These are phyloP conservation scores for Botrytis squamosa DNA, from an alignment of 2,329 filamentous ascomycete species.

Conservation along the genomic window DNA sequence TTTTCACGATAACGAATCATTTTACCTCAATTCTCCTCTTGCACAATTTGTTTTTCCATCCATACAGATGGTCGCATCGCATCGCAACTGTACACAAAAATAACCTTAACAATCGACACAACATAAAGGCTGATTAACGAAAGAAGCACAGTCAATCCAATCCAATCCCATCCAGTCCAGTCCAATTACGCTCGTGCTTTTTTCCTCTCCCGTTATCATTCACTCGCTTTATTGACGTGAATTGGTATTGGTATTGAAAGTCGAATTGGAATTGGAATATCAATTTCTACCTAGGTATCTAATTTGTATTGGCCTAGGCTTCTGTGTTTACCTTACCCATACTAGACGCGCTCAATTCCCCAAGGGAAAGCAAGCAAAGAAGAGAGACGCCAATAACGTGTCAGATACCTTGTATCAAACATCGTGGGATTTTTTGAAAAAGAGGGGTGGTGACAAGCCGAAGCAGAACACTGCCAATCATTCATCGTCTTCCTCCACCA, in stretches of 20 bases:
- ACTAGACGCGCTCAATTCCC: constrained; percentile 1
- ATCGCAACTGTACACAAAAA: neutral
- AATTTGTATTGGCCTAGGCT: neutral
- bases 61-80: constrained; percentile 9
- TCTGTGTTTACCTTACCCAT: neutral
- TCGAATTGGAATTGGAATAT: neutral
- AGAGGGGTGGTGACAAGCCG: neutral
- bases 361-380: neutral
- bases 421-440: neutral
- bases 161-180: neutral
- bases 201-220: neutral
- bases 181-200: constrained; percentile 11
- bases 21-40: neutral
- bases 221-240: neutral
- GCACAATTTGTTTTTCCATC: constrained; percentile 1
- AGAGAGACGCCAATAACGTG: neutral
- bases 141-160: neutral
- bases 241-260: neutral
- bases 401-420: constrained; percentile 18
- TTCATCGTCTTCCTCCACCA: constrained; percentile 17
- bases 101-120: neutral
- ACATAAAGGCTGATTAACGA: neutral
- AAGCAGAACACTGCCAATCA: constrained; percentile 31
- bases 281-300: neutral
- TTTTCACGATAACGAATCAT: constrained; percentile 15